Base-by-base conservation (phyloP, 1,139 yeast genomes). In the Saccharomycopsis hybrid region DNA sequence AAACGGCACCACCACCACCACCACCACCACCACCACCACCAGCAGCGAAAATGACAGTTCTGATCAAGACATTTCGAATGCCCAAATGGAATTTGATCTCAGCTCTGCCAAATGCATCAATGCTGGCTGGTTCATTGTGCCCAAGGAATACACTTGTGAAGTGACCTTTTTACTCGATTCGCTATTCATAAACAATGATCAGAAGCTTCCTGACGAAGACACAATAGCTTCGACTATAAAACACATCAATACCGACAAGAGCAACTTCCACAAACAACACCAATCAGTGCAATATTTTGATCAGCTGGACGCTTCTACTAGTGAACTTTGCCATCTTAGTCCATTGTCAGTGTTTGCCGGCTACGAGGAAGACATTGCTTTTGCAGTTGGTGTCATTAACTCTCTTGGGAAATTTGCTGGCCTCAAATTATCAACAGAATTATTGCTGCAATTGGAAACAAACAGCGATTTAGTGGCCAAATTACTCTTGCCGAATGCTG, bases 101-200 rank as follows among this genome's bases (percentile, higher is more conserved):
- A 8, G 11, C 11, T 30, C 44, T n/a, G 5, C 35, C 9, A 40
- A 41, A 30, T 46, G 49, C 28, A n/a, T 18, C n/a, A 41, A 44
- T 18, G 24, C 33, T 13, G 48, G 44, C 18, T 51, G 47, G 46
- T 52, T 49, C 29, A 35, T 52, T 8, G 41, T 52, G 29, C 47
- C 55, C 2, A 37, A 29, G 18, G 43, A 48, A 35, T 52, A 49
- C 29, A 5, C 44, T 25, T 49, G 43, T 42, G 55, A 52, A 30
- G 41, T 46, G 5, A 42, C 11, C 9, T 41, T 51, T 25, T 36
- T 44, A 24, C 38, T 51, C 5, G 47, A 44, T 37, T 39, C 36
- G 5, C 28, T 36, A 31, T 44, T 51, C 32, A n/a, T 25, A 36
- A 37, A 33, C 27, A 41, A 40, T 36, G 41, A 36, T 29, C 33